phyloP scores from a whole-genome alignment of 1,284 basidiomycete genomes.

The Athelia sp. region DNA sequence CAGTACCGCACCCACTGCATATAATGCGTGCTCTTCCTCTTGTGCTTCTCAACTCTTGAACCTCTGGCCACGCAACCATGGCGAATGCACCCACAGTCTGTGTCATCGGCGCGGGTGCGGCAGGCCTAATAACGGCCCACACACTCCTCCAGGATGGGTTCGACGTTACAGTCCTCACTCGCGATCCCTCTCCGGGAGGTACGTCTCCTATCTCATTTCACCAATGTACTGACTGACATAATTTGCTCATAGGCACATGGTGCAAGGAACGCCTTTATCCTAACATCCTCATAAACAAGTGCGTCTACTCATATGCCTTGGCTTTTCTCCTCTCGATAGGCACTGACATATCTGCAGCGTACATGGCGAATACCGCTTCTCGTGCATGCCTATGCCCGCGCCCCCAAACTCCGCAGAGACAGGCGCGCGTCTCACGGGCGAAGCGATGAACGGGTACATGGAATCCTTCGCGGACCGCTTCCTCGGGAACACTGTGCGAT shows the following conservation, averaged over 20 bases:
- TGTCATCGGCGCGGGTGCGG: constrained; percentile 52
- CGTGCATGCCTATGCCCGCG: constrained; percentile 42
- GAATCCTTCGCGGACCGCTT: constrained; percentile 41
- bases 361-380: constrained; percentile 55
- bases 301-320: no score
- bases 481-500: constrained; percentile 38
- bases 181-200: constrained; percentile 46
- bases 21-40: no score
- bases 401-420: constrained; percentile 25
- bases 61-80: no score
- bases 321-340: no score
- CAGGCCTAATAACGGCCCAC: constrained; percentile 55
- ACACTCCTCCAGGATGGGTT: constrained; percentile 53
- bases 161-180: constrained; percentile 46
- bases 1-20: no score
- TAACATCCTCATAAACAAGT: constrained; percentile 53
- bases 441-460: constrained; percentile 49
- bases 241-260: not conserved
- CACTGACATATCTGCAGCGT: constrained; percentile 42
- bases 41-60: no score
- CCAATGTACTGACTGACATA: constrained; percentile 7
- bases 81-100: constrained; percentile 28
- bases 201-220: constrained; percentile 39
- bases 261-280: constrained; percentile 38
- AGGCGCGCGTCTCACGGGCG: constrained; percentile 43